Conservation (phyloP, 805 yeast species). For the Lipomyces spencermartinsiae region DNA sequence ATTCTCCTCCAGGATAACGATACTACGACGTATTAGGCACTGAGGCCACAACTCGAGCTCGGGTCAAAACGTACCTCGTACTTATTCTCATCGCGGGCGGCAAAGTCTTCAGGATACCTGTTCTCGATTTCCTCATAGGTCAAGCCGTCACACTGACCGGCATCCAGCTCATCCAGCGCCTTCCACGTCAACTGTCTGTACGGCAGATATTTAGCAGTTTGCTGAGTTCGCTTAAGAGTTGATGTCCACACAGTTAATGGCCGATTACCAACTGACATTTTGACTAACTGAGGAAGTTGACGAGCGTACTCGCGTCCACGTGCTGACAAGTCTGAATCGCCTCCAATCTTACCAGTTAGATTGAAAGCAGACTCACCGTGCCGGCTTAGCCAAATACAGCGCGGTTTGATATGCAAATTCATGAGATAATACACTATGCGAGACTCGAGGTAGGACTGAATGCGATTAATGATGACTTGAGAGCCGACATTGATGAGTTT, state of each 20-base stretch:
- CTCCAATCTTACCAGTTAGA: slow-evolving; percentile 93
- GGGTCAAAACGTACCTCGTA: slow-evolving; percentile 57
- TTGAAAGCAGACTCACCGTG: slow-evolving; percentile 96
- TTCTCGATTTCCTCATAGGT: slow-evolving; percentile 91
- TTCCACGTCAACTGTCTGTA: slow-evolving; percentile 91
- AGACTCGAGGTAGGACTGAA: slow-evolving; percentile 86
- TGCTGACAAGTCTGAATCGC: slow-evolving; percentile 83
- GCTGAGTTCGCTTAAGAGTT: slow-evolving; percentile 87
- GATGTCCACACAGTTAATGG: slow-evolving; percentile 94
- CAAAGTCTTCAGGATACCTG: slow-evolving; percentile 90
- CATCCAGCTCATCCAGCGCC: slow-evolving; percentile 95
- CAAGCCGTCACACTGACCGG: slow-evolving; percentile 97
- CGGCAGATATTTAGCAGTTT: slow-evolving; percentile 83
- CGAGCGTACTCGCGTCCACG: slow-evolving; percentile 85
- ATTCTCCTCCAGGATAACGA: slow-evolving; percentile 96
- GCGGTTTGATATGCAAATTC: slow-evolving; percentile 92
- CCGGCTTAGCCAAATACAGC: slow-evolving; percentile 90
- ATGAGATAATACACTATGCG: slow-evolving; percentile 93
- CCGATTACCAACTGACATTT: slow-evolving; percentile 59
- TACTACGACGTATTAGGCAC: slow-evolving; percentile 50
- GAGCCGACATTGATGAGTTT: slow-evolving; percentile 86
- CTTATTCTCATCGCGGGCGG: slow-evolving; percentile 93
- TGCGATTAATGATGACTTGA: slow-evolving; percentile 85
- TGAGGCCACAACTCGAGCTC: slow-evolving; percentile 6
- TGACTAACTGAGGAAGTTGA: slow-evolving; percentile 78